Percentiles rank a stretch among this genome's conserved stretches.
Conservation (phyloP, 768 basidiomycete genomes). For the Phylloporus sp. region DNA sequence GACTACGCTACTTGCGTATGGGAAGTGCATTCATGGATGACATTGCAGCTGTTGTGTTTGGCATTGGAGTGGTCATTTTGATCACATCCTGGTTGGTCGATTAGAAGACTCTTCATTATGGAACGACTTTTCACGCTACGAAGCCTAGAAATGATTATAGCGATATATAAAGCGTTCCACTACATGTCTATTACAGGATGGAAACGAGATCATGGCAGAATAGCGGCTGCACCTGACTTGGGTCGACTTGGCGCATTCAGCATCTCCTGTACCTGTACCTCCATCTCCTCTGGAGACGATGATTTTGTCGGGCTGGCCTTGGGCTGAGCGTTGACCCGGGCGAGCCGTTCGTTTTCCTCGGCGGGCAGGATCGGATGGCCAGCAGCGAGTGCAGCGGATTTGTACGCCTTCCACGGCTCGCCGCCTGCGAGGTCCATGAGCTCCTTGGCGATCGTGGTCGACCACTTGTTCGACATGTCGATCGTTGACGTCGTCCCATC, state of each 20-base stretch:
- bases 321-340: slow-evolving; percentile 10
- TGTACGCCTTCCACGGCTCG: slow-evolving; percentile 55
- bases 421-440: slow-evolving; percentile 68
- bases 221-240: slow-evolving; percentile 39
- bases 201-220: slow-evolving; percentile 29
- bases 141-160: slow-evolving; percentile 1
- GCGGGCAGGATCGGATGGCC: slow-evolving; percentile 49
- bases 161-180: neutral
- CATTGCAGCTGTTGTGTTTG: slow-evolving; percentile 65
- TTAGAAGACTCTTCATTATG: slow-evolving; percentile 5
- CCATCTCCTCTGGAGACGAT: slow-evolving; percentile 17
- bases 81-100: slow-evolving; percentile 45
- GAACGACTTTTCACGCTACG: too few relatives aligned
- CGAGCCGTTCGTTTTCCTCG: slow-evolving; percentile 34
- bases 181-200: neutral
- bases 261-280: slow-evolving; percentile 31
- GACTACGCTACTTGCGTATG: slow-evolving; percentile 67
- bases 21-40: slow-evolving; percentile 67
- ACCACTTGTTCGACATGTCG: slow-evolving; percentile 65
- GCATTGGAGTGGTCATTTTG: slow-evolving; percentile 61
- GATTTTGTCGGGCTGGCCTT: slow-evolving; percentile 9
- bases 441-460: slow-evolving; percentile 61
- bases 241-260: slow-evolving; percentile 23
- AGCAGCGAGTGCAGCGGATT: slow-evolving; percentile 40
- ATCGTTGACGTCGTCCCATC: slow-evolving; percentile 46